Conservation (phyloP, 2,329 filamentous ascomycete genomes). For the Alternaria arbusti region DNA sequence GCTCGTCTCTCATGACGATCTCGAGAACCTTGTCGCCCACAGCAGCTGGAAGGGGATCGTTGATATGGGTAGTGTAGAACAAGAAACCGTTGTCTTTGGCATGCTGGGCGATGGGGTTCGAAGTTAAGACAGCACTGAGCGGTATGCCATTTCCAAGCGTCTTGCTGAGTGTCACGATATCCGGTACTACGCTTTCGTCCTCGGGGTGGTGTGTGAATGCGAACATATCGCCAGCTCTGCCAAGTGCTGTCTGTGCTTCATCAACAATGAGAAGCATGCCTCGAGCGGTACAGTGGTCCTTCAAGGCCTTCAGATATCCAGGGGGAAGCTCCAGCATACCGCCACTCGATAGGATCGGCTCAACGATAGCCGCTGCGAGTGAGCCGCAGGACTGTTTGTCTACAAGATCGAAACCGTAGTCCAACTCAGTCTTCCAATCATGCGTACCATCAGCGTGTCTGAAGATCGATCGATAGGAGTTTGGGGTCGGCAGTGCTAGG, state of each 20-base stretch:
- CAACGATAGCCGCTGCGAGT: conserved; percentile 67
- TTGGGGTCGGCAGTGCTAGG: conserved; percentile 64
- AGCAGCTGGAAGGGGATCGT: conserved; percentile 66
- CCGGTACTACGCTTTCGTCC: conserved; percentile 47
- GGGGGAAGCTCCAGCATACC: conserved; percentile 66
- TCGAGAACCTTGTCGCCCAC: conserved; percentile 68
- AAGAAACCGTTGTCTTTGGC: conserved; percentile 59
- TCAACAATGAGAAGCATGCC: conserved; percentile 48
- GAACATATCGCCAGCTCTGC: conserved; percentile 57
- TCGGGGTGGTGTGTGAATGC: conserved; percentile 45
- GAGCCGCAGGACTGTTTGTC: conserved; percentile 66
- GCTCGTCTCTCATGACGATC: conserved; percentile 63
- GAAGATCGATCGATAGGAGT: conserved; percentile 68
- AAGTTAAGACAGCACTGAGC: conserved; percentile 64
- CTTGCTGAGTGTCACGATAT: conserved; percentile 68
- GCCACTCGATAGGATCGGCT: conserved; percentile 65
- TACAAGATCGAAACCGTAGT: conserved; percentile 67
- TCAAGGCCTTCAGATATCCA: conserved; percentile 65
- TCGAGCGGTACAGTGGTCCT: conserved; percentile 47
- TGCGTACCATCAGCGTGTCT: conserved; percentile 64
- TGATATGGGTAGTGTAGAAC: conserved; percentile 68
- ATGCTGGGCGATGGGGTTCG: conserved; percentile 58
- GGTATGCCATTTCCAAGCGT: conserved; percentile 67
- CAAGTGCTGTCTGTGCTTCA: conserved; percentile 48
- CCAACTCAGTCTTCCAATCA: conserved; percentile 70